Evolutionary conservation across 306 rosid species (phyloP).

Genomic region (Boehmeria nivea): DNA sequence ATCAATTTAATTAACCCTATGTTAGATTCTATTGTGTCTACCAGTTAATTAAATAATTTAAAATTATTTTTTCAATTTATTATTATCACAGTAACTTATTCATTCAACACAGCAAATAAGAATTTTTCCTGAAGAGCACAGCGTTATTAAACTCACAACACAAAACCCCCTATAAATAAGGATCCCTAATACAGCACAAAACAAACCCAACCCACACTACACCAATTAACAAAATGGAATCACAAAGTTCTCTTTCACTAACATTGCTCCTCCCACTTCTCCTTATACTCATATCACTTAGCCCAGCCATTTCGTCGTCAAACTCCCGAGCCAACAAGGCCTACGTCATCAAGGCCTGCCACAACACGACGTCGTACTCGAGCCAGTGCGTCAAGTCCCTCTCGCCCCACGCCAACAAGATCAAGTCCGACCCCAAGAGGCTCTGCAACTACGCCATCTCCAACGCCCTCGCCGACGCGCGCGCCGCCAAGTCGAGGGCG

Average conservation of each 20-base stretch:
- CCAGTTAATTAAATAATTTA: too few relatives aligned
- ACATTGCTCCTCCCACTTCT: neutral
- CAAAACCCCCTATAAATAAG: too few relatives aligned
- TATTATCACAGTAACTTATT: too few relatives aligned
- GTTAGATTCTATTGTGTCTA: too few relatives aligned
- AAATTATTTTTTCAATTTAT: too few relatives aligned
- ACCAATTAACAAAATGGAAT: neutral
- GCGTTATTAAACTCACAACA: too few relatives aligned
- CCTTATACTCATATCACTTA: neutral
- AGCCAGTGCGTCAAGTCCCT: constrained; percentile 37
- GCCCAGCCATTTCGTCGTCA: constrained; percentile 6
- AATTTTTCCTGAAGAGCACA: too few relatives aligned
- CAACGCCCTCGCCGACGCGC: constrained; percentile 27
- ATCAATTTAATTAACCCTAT: too few relatives aligned
- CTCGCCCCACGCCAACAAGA: constrained; percentile 32
- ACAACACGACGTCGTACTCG: constrained; percentile 37
- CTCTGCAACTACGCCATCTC: constrained; percentile 37
- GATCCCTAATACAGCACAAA: neutral
- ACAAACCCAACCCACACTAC: too few relatives aligned
- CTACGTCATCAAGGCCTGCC: constrained; percentile 33
- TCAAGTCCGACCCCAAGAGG: constrained; percentile 30
- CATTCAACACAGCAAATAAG: too few relatives aligned
- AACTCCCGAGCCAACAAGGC: neutral
- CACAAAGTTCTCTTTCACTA: neutral
- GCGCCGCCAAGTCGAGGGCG: constrained; percentile 16